These are phyloP conservation scores for Candida taoyuanica DNA, from an alignment of 805 yeast species.

Conservation along the genomic window DNA sequence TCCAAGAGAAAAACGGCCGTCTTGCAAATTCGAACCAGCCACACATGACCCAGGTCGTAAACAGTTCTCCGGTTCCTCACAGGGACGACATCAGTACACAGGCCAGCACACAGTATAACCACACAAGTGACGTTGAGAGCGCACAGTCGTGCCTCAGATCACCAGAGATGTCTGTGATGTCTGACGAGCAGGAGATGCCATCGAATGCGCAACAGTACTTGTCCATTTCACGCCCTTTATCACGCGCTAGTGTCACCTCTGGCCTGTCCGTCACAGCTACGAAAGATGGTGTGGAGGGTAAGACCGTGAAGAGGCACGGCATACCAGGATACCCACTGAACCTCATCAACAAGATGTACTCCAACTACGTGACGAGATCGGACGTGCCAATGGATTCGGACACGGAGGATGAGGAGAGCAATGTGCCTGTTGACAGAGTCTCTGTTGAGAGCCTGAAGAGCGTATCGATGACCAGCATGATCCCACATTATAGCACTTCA, in stretches of 20 bases:
- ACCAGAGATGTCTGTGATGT: constrained; percentile 8
- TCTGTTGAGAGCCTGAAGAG: constrained; percentile 22
- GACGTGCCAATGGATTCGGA: constrained; percentile 3
- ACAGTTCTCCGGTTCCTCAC: constrained; percentile 3
- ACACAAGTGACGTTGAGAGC: constrained; percentile 12
- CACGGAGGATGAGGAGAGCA: constrained; percentile 4
- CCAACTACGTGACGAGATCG: constrained; percentile 18
- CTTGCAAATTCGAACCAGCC: not conserved
- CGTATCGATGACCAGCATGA: constrained; percentile 26
- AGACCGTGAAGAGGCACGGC: constrained; percentile 42
- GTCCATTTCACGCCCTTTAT: constrained; percentile 49
- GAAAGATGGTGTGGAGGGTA: constrained; percentile 70
- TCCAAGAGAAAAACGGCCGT: no score
- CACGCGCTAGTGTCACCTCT: constrained; percentile 59
- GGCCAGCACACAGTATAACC: not conserved
- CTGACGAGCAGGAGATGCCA: constrained; percentile 10
- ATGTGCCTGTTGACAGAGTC: constrained; percentile 14
- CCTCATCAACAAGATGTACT: constrained; percentile 33
- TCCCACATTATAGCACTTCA: constrained; percentile 24
- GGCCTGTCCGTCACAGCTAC: constrained; percentile 72
- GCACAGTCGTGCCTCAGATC: constrained; percentile 10
- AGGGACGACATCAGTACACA: constrained; percentile 1
- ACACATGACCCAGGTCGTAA: constrained; percentile 10
- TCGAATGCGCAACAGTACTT: constrained; percentile 10
- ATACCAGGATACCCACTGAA: constrained; percentile 37